phyloP scores from a whole-genome alignment of 345 rosid genomes.

The Durio zibethinus region DNA sequence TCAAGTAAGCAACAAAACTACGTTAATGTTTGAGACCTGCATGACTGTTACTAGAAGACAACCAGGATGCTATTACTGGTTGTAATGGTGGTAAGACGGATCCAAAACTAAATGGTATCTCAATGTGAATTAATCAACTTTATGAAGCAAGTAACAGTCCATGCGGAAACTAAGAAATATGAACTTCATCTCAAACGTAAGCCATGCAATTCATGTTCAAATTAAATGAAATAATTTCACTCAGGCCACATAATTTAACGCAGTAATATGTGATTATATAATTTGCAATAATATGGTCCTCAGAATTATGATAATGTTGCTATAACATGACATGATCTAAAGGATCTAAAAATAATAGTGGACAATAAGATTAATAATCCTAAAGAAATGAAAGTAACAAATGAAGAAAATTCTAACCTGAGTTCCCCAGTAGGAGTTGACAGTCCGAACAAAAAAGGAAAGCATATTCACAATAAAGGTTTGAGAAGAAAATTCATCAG shows the following conservation, averaged over 20 bases:
- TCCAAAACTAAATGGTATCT: background rate
- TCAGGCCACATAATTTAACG: background rate
- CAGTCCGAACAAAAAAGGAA: constrained; percentile 73
- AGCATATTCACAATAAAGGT: constrained; percentile 73
- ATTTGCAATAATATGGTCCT: background rate
- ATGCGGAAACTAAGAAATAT: background rate
- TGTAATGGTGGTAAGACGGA: background rate
- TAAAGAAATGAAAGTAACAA: constrained; percentile 1
- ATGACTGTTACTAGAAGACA: background rate
- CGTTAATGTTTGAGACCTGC: background rate
- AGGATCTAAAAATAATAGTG: background rate
- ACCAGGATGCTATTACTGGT: background rate
- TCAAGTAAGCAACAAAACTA: constrained; percentile 13
- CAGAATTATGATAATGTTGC: background rate
- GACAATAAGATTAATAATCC: constrained; percentile 5
- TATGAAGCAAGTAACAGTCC: background rate
- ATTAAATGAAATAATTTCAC: background rate
- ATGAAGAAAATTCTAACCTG: constrained; percentile 54
- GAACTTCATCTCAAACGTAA: background rate
- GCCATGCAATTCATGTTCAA: background rate
- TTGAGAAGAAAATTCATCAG: constrained; percentile 76
- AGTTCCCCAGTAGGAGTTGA: constrained; percentile 93
- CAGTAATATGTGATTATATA: background rate
- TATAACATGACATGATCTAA: background rate
- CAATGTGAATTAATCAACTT: background rate